Evolutionary conservation across 1,139 yeast genomes (phyloP), one percentile per base, ranked within the genome.

Genomic region (Yueomyces sp.): DNA sequence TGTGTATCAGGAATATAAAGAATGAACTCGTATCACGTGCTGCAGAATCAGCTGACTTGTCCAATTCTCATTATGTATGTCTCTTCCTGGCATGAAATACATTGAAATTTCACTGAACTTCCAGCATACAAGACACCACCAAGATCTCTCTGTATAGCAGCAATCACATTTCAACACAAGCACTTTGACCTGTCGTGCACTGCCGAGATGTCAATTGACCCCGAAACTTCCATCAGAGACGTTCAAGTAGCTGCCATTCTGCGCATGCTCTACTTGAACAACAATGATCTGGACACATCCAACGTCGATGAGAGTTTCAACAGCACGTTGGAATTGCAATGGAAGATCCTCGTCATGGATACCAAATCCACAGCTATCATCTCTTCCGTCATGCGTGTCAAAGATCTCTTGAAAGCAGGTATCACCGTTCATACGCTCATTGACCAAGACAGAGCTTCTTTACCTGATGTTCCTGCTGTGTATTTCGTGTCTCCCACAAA

Each of bases 281-380:
- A 75, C 31, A 43, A 46, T 30, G 56, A 62, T 30, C 77, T 76
- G 4, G 56, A 69, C 25, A 62, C 75, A 5, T 79, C 36, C 28
- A 37, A 76, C 49, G 61, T 75, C 42, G 72, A 78, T 2, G 67
- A 74, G 32, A 72, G 81, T 4, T 56, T 59, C 9, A 64, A 63
- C 47, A 72, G 72, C 38, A 80, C 32, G 7, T 11, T 77, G 52
- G 87, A 80, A 49, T 72, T 82, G 44, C 70, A 81, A 33, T 93
- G 98, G 99, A 91, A 93, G 60, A 95, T 85, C n/a, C 70, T 91
- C 46, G 76, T 93, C 6, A 71, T 91, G 53, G 99, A 91, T 61
- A 59, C 70, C 36, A 75, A 81, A 45, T 84, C 96, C 34, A 82
- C 94, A 36, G 82, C 84, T 25, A 81, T 91, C 40, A 75, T 91